These are phyloP conservation scores for Colletotrichum plurivorum DNA, from an alignment of 2,329 filamentous ascomycete genomes.

Conservation along the genomic window DNA sequence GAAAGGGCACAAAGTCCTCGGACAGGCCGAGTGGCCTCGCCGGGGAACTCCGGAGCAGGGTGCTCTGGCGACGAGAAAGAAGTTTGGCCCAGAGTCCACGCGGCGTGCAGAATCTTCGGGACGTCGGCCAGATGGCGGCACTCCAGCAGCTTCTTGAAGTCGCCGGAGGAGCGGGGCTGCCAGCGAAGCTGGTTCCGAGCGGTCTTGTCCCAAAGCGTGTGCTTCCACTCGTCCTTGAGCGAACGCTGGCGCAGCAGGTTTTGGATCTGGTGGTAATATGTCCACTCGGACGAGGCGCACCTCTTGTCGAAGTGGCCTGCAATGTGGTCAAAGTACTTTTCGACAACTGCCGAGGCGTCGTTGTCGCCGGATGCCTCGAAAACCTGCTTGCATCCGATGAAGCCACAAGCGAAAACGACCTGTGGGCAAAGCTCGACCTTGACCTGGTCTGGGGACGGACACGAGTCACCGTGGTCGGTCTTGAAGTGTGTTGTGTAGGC, in stretches of 20 bases:
- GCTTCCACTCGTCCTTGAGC: conserved; percentile 61
- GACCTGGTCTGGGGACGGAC: conserved; percentile 54
- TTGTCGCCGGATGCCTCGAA: conserved; percentile 56
- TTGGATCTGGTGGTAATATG: conserved; percentile 59
- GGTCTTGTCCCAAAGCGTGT: conserved; percentile 61
- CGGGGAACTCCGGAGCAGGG: conserved; percentile 36
- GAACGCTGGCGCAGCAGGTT: conserved; percentile 60
- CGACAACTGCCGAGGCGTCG: conserved; percentile 53
- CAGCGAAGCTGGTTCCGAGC: conserved; percentile 57
- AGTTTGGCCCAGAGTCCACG: conserved; percentile 59
- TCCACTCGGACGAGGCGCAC: conserved; percentile 50
- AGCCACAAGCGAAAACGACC: conserved; percentile 61
- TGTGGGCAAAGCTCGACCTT: conserved; percentile 59
- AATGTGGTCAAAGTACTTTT: conserved; percentile 63
- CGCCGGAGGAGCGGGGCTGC: conserved; percentile 57
- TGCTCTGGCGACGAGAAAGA: conserved; percentile 51
- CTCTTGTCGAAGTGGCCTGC: conserved; percentile 60
- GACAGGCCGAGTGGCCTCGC: conserved; percentile 39
- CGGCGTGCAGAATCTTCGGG: conserved; percentile 57
- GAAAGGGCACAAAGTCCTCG: conserved; percentile 40
- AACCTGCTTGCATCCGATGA: conserved; percentile 57
- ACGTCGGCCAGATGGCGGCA: conserved; percentile 58
- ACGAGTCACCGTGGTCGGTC: conserved; percentile 51
- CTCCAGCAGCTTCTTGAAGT: conserved; percentile 61
- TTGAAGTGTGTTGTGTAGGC: conserved; percentile 62